Conservation (phyloP, 2,329 filamentous ascomycete species). For the Diaporthe caulivora region DNA sequence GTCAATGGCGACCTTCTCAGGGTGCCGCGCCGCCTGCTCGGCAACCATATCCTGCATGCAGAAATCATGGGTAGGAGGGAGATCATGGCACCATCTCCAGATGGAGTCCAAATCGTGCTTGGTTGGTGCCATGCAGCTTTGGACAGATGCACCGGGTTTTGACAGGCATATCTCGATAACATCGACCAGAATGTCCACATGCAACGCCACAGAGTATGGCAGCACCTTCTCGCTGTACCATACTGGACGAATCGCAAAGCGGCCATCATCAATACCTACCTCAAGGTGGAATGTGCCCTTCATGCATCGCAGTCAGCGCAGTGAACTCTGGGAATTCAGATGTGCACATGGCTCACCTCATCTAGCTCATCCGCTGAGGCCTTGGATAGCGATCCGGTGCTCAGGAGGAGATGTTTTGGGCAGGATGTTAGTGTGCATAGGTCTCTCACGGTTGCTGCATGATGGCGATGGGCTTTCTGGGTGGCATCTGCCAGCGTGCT, state of each 20-base stretch:
- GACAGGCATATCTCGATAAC: constrained; percentile 51
- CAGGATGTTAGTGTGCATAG: not conserved
- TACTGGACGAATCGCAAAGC: constrained; percentile 52
- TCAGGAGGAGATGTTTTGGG: constrained; percentile 38
- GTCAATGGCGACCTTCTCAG: constrained; percentile 49
- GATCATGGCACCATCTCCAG: constrained; percentile 60
- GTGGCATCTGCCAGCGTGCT: constrained; percentile 46
- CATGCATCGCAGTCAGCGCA: constrained; percentile 16
- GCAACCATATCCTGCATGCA: constrained; percentile 62
- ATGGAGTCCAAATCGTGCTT: constrained; percentile 49
- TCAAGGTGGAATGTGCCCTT: constrained; percentile 51
- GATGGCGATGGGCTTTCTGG: constrained; percentile 46
- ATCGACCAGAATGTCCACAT: constrained; percentile 58
- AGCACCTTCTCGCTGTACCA: constrained; percentile 57
- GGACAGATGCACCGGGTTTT: constrained; percentile 46
- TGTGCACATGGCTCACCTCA: constrained; percentile 42
- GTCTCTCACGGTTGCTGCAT: constrained; percentile 35
- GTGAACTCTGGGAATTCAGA: not conserved
- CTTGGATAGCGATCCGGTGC: constrained; percentile 39
- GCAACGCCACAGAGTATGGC: constrained; percentile 55
- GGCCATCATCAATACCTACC: constrained; percentile 44
- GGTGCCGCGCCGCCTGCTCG: constrained; percentile 50
- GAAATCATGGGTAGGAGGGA: constrained; percentile 56
- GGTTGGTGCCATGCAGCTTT: constrained; percentile 49
- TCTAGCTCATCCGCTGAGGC: constrained; percentile 40